Percentiles rank a stretch among this genome's conserved stretches.
Evolutionary conservation across 2,329 filamentous ascomycete genomes (phyloP).

Genomic region (Fusarium papillatum): DNA sequence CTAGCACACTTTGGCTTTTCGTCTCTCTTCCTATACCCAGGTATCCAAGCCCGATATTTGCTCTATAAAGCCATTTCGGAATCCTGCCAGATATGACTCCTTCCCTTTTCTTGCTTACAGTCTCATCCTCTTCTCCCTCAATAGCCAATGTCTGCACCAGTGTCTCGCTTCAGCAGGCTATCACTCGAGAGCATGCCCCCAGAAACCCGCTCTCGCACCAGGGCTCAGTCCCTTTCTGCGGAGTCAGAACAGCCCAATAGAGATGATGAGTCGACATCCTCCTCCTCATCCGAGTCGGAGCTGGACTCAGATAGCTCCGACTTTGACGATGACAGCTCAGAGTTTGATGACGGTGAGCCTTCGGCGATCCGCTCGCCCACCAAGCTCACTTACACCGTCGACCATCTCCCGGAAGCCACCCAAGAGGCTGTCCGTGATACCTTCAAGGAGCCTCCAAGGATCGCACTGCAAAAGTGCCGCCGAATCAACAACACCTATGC

Average conservation of each 20-base stretch:
- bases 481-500: constrained; percentile 63
- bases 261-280: constrained; percentile 43
- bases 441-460: constrained; percentile 62
- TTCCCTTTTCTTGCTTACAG: neutral
- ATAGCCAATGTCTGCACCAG: constrained; percentile 44
- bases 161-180: constrained; percentile 44
- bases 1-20: neutral
- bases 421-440: constrained; percentile 57
- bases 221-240: constrained; percentile 19
- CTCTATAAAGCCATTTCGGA: constrained; percentile 38
- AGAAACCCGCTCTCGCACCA: constrained; percentile 33
- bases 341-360: constrained; percentile 48
- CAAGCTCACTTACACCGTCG: constrained; percentile 56
- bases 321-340: constrained; percentile 46
- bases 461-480: constrained; percentile 64
- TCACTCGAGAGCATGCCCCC: constrained; percentile 48
- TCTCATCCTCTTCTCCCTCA: constrained; percentile 1
- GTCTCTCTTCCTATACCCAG: neutral
- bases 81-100: constrained; percentile 1
- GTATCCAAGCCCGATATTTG: neutral
- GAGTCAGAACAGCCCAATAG: constrained; percentile 17
- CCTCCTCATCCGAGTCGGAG: constrained; percentile 39
- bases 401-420: constrained; percentile 52
- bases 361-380: constrained; percentile 53
- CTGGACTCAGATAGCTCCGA: constrained; percentile 28